Percentiles rank a stretch among this genome's conserved stretches.
Conservation (phyloP, 495 filamentous ascomycete genomes). For the Xylaria flabelliformis region DNA sequence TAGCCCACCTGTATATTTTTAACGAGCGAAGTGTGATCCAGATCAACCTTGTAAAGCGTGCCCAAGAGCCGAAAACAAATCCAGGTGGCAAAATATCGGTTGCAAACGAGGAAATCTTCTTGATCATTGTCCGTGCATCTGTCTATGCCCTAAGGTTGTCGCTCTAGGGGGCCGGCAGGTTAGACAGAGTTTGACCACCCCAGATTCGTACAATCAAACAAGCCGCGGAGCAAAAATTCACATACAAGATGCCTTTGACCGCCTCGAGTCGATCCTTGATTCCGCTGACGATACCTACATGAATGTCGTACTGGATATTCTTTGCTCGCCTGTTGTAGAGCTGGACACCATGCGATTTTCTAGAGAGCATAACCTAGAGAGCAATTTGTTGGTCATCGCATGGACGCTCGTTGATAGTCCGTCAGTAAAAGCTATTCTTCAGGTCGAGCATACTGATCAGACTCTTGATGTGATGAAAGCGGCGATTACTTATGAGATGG, state of each 20-base stretch:
- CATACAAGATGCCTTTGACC: conserved; percentile 23
- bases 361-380: neutral
- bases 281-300: conserved; percentile 31
- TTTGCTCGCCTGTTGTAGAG: conserved; percentile 31
- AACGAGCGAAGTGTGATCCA: neutral
- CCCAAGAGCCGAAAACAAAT: conserved; percentile 27
- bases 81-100: conserved; percentile 35
- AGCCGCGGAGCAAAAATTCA: neutral
- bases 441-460: conserved; percentile 27
- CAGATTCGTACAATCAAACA: neutral
- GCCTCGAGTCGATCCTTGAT: conserved; percentile 28
- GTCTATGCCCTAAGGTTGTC: conserved; percentile 27
- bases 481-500: conserved; percentile 34
- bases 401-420: neutral
- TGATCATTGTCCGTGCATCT: conserved; percentile 28
- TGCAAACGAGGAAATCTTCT: conserved; percentile 35
- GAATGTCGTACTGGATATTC: conserved; percentile 36
- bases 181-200: neutral
- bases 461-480: conserved; percentile 36
- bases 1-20: neutral
- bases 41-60: conserved; percentile 36
- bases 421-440: neutral
- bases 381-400: neutral
- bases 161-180: neutral
- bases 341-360: neutral